Percentiles rank a stretch among this genome's conserved stretches.
These are phyloP conservation scores for Barbatosphaeria neglecta DNA, from an alignment of 495 filamentous ascomycete genomes.

Conservation along the genomic window DNA sequence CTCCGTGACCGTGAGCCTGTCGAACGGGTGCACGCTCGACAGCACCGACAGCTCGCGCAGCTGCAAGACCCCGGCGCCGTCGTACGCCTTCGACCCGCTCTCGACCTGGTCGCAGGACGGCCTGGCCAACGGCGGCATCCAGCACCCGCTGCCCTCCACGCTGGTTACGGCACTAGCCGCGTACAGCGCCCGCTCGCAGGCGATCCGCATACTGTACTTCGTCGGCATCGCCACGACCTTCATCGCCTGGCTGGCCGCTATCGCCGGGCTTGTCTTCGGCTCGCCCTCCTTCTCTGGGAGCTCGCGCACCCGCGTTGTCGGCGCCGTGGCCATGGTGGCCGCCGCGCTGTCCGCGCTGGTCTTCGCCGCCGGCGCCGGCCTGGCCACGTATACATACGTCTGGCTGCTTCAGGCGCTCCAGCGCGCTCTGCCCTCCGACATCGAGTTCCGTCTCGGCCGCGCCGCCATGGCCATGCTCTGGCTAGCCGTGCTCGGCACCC, in stretches of 20 bases:
- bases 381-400: background rate
- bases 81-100: background rate
- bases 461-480: background rate
- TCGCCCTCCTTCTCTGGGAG: too few species aligned
- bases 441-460: background rate
- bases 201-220: background rate
- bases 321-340: background rate
- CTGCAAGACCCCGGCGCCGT: background rate
- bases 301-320: background rate
- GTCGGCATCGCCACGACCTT: background rate
- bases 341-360: background rate
- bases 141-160: background rate
- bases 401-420: background rate
- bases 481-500: background rate
- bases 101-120: background rate
- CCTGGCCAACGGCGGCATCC: background rate
- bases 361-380: background rate
- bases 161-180: background rate
- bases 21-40: background rate
- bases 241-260: background rate
- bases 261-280: background rate
- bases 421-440: background rate
- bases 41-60: background rate
- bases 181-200: background rate
- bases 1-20: background rate